A percentile compares a stretch with the other conserved stretches of the same genome.
Evolutionary conservation across 345 rosid species (phyloP).

Genomic region (Erucastrum elatum): DNA sequence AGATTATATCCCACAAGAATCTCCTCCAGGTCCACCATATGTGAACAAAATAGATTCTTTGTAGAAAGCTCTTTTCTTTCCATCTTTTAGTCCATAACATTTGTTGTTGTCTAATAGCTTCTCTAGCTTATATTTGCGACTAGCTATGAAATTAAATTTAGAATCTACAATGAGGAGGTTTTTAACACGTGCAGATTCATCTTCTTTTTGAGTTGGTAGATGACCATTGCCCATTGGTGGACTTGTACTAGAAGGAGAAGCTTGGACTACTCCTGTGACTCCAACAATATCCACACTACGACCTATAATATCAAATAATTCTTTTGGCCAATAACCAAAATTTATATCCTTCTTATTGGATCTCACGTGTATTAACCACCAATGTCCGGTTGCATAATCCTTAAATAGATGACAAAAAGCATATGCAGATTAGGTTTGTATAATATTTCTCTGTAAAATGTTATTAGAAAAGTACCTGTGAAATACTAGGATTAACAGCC

Average conservation of each 20-base stretch:
- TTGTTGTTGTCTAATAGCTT: not conserved
- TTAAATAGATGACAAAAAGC: not conserved
- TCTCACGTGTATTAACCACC: not conserved
- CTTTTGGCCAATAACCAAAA: slow-evolving; percentile 32
- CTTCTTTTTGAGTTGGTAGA: not conserved
- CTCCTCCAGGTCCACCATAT: slow-evolving; percentile 27
- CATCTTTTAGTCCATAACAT: slow-evolving; percentile 3
- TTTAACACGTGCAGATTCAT: not conserved
- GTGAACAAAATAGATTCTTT: not conserved
- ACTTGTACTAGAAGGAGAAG: slow-evolving; percentile 18
- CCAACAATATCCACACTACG: not conserved
- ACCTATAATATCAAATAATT: slow-evolving; percentile 19
- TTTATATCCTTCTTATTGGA: accelerated
- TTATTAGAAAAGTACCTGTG: not conserved
- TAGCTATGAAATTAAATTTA: not conserved
- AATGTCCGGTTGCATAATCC: slow-evolving; percentile 1
- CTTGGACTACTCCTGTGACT: not conserved
- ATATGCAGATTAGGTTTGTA: not conserved
- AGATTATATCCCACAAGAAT: slow-evolving; percentile 11
- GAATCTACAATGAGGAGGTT: not conserved
- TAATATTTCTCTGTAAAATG: not conserved
- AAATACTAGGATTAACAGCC: not conserved
- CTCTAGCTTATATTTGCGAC: not conserved
- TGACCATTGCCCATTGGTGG: slow-evolving; percentile 24
- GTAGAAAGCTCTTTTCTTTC: not conserved